These are phyloP conservation scores for Sequoia sempervirens DNA, from an alignment of 75 land plant species.

Conservation along the genomic window DNA sequence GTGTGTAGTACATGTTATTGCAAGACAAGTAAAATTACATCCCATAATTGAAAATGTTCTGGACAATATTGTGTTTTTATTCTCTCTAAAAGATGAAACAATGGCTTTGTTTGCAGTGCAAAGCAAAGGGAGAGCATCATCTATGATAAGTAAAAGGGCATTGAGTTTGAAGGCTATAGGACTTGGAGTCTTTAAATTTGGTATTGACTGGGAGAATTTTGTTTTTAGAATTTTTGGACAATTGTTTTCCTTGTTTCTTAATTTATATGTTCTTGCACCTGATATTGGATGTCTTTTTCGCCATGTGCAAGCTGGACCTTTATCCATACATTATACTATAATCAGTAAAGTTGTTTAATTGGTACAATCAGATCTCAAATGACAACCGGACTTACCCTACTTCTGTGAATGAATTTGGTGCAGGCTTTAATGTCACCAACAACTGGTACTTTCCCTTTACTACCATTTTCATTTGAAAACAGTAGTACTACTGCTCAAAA, in stretches of 20 bases:
- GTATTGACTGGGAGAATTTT: neutral
- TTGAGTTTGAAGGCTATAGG: neutral
- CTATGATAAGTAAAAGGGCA: neutral
- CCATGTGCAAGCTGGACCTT: neutral
- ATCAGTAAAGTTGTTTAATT: neutral
- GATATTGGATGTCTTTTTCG: neutral
- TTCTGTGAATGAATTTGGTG: constrained; percentile 6
- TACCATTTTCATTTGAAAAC: constrained; percentile 8
- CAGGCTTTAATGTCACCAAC: constrained; percentile 28
- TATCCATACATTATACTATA: neutral
- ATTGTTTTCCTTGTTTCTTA: neutral
- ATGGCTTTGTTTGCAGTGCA: neutral
- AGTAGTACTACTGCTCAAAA: neutral
- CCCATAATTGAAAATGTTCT: neutral
- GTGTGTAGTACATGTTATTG: neutral
- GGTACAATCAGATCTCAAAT: neutral
- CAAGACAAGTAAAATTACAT: neutral
- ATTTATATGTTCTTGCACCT: neutral
- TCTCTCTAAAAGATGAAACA: neutral
- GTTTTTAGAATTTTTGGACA: neutral
- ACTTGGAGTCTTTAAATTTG: neutral
- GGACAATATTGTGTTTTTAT: neutral
- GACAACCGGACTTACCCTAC: neutral
- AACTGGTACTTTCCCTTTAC: constrained; percentile 25
- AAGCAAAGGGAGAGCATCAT: neutral